Conservation (phyloP, 2,329 filamentous ascomycete species). For the Pyrenophora graminea region DNA sequence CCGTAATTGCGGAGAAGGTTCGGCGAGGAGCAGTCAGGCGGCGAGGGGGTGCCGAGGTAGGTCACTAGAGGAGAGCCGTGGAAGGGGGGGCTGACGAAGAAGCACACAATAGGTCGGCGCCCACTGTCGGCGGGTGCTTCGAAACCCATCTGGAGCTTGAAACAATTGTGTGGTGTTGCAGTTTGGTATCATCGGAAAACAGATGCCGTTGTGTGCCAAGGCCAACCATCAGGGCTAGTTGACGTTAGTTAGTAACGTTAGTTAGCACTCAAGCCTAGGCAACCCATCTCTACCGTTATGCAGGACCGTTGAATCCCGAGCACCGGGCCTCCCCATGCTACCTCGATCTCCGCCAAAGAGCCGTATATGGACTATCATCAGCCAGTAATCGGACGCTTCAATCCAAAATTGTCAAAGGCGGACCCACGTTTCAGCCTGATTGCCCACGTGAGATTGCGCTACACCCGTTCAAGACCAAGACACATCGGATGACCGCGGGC, state of each 20-base stretch:
- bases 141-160: too few species aligned
- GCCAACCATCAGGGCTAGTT: neutral
- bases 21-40: too few species aligned
- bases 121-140: too few species aligned
- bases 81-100: neutral
- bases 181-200: too few species aligned
- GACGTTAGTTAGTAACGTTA: too few species aligned
- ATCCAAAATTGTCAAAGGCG: constrained; percentile 8
- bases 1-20: too few species aligned
- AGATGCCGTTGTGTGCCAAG: neutral
- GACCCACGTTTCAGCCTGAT: constrained; percentile 8
- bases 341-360: constrained; percentile 5
- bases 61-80: too few species aligned
- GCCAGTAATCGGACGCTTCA: constrained; percentile 1
- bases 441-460: constrained; percentile 6
- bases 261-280: too few species aligned
- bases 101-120: constrained; percentile 1
- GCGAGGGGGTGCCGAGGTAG: too few species aligned
- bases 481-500: constrained; percentile 5
- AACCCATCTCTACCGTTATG: neutral
- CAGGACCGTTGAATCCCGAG: constrained; percentile 12
- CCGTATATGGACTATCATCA: constrained; percentile 8
- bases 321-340: constrained; percentile 9
- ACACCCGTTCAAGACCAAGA: constrained; percentile 1
- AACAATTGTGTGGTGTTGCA: too few species aligned